A percentile compares a stretch with the other conserved stretches of the same genome.
Evolutionary conservation across 768 basidiomycete genomes (phyloP).

Genomic region (Suillus placidus): DNA sequence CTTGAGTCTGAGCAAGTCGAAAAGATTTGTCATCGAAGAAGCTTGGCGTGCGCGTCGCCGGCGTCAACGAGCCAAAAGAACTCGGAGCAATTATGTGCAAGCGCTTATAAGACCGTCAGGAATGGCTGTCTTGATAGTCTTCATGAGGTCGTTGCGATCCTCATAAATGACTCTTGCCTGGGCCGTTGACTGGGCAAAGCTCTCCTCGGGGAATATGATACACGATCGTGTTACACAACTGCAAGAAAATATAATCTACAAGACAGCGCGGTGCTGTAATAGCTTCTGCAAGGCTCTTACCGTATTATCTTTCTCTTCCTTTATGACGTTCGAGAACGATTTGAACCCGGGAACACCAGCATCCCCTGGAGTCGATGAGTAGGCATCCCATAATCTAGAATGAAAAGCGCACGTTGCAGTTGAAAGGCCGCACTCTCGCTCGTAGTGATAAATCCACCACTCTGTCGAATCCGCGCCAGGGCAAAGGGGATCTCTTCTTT

Average conservation of each 20-base stretch:
- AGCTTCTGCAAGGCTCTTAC: slow-evolving; percentile 38
- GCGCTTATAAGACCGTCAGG: neutral
- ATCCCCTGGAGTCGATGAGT: slow-evolving; percentile 48
- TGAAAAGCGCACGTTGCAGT: slow-evolving; percentile 55
- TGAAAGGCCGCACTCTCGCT: slow-evolving; percentile 84
- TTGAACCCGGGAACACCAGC: slow-evolving; percentile 69
- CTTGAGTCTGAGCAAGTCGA: neutral
- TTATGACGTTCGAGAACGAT: slow-evolving; percentile 69
- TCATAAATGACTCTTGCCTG: neutral
- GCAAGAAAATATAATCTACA: neutral
- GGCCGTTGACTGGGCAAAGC: neutral
- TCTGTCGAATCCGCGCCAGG: slow-evolving; percentile 64
- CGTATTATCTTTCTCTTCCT: slow-evolving; percentile 75
- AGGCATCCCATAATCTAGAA: slow-evolving; percentile 15
- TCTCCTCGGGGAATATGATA: neutral
- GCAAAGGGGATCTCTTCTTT: slow-evolving; percentile 79
- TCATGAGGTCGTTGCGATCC: neutral
- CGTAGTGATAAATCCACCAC: slow-evolving; percentile 78
- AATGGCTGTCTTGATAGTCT: neutral
- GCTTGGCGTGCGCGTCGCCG: neutral
- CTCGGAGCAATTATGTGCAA: neutral
- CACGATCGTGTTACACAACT: neutral
- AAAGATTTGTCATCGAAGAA: neutral
- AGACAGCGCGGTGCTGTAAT: slow-evolving; percentile 26
- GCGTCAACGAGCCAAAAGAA: neutral